Evolutionary conservation across 2,329 filamentous ascomycete species (phyloP), one percentile per base, ranked within the genome.

Genomic region (Neofusicoccum kwambonambiense): DNA sequence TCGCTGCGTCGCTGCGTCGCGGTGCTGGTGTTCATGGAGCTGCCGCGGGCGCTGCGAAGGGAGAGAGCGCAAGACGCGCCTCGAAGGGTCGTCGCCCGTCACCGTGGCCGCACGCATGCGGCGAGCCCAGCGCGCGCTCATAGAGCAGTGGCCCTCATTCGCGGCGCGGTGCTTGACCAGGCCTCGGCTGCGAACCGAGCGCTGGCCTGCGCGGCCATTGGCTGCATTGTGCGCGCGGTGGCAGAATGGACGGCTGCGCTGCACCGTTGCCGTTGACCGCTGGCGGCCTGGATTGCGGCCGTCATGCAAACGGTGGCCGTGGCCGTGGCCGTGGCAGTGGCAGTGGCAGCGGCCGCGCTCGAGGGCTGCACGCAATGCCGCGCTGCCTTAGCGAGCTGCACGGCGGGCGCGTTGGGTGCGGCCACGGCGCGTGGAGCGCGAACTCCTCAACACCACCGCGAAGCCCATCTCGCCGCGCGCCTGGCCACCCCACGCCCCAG

Each of bases 131-230:
- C 54, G 42, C 31, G 42, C 6, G 41, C 15, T 37, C 27, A 27
- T 58, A 35, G 15, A 19, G 31, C 2, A n/a, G 27, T 15, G 15
- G 52, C 39, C 12, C 15, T 12, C 7, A 58, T 35, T 45, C 52
- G 52, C 52, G 13, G 35, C 13, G 13, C 11, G 50, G n/a, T 37
- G 34, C 50, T 12, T n/a, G 34, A 9, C 15, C 27, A 31, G 12
- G 47, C 45, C 45, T 56, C 51, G 51, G 31, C 17, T 56, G 19
- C 51, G 35, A 56, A 56, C 13, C 51, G 51, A 56, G 51, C 51
- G 34, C 4, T 5, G n/a, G 6, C 2, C 17, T 7, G 51, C 51
- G 11, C 57, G 42, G n/a, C 31, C 54, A 11, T 34, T 11, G 5
- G 34, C 31, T 19, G 50, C 3, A 22, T 6, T 19, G 42, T 56